Conservation (phyloP, 805 yeast species). For the Lachancea nothofagi region DNA sequence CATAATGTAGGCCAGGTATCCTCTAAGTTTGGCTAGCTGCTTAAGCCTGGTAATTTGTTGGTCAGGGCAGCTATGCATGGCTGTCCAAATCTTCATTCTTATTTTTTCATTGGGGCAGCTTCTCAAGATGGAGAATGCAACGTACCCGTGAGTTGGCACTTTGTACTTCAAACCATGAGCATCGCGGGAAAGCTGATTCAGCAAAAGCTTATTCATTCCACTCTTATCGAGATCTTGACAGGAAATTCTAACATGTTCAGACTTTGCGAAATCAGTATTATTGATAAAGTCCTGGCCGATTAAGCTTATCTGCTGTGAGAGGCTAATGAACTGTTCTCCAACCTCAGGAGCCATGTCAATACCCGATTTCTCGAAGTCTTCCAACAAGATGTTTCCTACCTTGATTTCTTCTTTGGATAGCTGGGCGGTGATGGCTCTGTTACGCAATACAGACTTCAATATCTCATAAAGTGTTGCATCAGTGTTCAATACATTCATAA, state of each 20-base stretch:
- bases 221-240: slow-evolving; percentile 19
- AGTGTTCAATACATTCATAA: slow-evolving; percentile 89
- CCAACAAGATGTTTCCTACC: slow-evolving; percentile 73
- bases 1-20: slow-evolving; percentile 63
- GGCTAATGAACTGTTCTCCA: slow-evolving; percentile 62
- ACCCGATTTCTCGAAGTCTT: slow-evolving; percentile 89
- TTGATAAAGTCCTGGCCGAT: slow-evolving; percentile 68
- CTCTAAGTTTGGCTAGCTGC: slow-evolving; percentile 57
- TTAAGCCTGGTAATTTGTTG: slow-evolving; percentile 58
- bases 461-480: slow-evolving; percentile 62
- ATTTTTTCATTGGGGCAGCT: slow-evolving; percentile 50
- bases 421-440: slow-evolving; percentile 24
- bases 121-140: slow-evolving; percentile 61
- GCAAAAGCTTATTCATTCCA: slow-evolving; percentile 17
- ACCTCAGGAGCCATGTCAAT: slow-evolving; percentile 67
- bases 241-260: slow-evolving; percentile 22
- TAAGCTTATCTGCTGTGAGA: slow-evolving; percentile 75
- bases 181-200: slow-evolving; percentile 32
- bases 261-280: slow-evolving; percentile 20
- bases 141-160: slow-evolving; percentile 55
- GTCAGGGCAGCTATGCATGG: slow-evolving; percentile 58
- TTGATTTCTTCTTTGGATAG: slow-evolving; percentile 70
- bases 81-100: slow-evolving; percentile 68
- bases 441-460: slow-evolving; percentile 49
- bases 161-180: slow-evolving; percentile 38